A percentile compares a stretch with the other conserved stretches of the same genome.
These are phyloP conservation scores for Alternaria triticimaculans DNA, from an alignment of 2,329 filamentous ascomycete species.

Conservation along the genomic window DNA sequence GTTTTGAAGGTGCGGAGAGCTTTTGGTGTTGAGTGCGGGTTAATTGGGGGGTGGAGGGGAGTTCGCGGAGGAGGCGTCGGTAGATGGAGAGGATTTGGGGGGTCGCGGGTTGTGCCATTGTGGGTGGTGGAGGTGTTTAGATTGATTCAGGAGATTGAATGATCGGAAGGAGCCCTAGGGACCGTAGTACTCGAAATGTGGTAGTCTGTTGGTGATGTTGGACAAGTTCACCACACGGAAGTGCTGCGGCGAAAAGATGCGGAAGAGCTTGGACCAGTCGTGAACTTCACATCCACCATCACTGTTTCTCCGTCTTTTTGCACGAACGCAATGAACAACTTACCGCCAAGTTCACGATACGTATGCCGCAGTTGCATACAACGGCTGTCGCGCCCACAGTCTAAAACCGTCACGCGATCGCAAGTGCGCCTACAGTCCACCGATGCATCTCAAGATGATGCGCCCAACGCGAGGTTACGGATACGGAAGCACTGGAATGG, in stretches of 20 bases:
- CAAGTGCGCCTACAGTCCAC: slow-evolving; percentile 8
- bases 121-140: not conserved
- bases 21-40: slow-evolving; percentile 44
- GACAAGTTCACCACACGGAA: slow-evolving; percentile 20
- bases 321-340: slow-evolving; percentile 15
- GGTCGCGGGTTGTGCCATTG: slow-evolving; percentile 48
- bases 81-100: slow-evolving; percentile 76
- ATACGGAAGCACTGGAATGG: slow-evolving; percentile 14
- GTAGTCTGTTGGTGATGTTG: not conserved
- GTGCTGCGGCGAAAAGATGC: slow-evolving; percentile 39
- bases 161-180: too few species aligned
- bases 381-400: not conserved
- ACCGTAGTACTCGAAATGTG: not conserved
- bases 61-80: slow-evolving; percentile 85
- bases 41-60: slow-evolving; percentile 70
- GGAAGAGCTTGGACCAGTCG: slow-evolving; percentile 29
- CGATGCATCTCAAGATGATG: slow-evolving; percentile 5
- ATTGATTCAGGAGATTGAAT: not conserved
- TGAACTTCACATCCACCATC: slow-evolving; percentile 13
- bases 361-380: slow-evolving; percentile 31
- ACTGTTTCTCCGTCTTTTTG: not conserved
- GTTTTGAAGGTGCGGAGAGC: slow-evolving; percentile 65
- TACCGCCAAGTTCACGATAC: slow-evolving; percentile 17
- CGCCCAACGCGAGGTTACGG: slow-evolving; percentile 4
- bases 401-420: not conserved